A percentile compares a stretch with the other conserved stretches of the same genome.
phyloP scores from a whole-genome alignment of 768 basidiomycete species.

The Pleurotus giganteus region DNA sequence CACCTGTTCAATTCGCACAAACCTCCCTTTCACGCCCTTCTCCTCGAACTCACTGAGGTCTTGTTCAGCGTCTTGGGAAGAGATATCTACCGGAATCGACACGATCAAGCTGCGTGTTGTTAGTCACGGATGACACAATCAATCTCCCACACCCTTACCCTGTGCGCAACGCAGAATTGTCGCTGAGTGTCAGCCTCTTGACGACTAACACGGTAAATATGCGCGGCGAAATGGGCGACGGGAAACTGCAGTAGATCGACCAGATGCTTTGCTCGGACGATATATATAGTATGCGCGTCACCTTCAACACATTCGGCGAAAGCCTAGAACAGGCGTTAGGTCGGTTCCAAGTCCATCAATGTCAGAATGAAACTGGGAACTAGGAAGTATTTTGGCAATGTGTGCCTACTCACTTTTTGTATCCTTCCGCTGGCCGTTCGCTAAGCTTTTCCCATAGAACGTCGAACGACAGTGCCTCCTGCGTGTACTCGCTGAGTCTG shows the following conservation, averaged over 20 bases:
- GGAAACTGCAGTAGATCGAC: constrained; percentile 55
- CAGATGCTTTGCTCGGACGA: constrained; percentile 55
- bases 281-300: constrained; percentile 47
- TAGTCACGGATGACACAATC: background rate
- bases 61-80: constrained; percentile 32
- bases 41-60: constrained; percentile 53
- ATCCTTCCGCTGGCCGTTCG: constrained; percentile 48
- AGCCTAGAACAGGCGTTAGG: constrained; percentile 35
- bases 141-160: constrained; percentile 36
- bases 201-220: constrained; percentile 60
- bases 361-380: background rate
- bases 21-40: constrained; percentile 52
- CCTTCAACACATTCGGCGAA: constrained; percentile 51
- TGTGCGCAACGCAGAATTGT: constrained; percentile 36
- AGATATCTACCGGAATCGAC: constrained; percentile 57
- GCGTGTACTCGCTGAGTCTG: constrained; percentile 44
- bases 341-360: background rate
- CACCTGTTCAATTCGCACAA: constrained; percentile 53
- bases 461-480: constrained; percentile 53
- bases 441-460: constrained; percentile 59
- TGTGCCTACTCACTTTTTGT: constrained; percentile 43
- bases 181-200: constrained; percentile 30
- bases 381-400: background rate
- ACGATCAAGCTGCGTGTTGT: constrained; percentile 29
- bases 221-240: constrained; percentile 57